These are phyloP conservation scores for Nicotiana paniculata DNA, from an alignment of 257 asterid species.

Conservation along the genomic window DNA sequence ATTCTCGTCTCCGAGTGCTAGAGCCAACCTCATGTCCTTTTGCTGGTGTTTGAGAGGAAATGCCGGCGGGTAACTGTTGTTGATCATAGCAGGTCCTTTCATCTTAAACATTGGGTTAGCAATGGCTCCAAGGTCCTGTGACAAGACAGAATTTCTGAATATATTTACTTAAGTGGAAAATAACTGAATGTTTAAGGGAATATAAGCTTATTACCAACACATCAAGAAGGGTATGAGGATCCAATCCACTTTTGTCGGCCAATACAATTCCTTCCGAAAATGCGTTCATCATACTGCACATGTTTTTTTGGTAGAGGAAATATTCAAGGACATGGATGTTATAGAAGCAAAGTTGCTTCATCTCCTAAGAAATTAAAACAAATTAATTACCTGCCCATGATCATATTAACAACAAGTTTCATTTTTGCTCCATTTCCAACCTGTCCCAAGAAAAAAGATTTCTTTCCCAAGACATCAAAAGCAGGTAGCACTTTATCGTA, in stretches of 20 bases:
- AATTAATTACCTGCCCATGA: conserved; percentile 86
- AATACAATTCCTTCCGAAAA: conserved; percentile 88
- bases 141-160: conserved; percentile 7
- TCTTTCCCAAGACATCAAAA: conserved; percentile 82
- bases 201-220: conserved; percentile 50
- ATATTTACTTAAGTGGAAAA: not conserved
- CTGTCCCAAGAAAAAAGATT: conserved; percentile 74
- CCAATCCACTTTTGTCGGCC: conserved; percentile 89
- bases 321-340: not conserved
- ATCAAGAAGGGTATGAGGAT: conserved; percentile 75
- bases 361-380: not conserved
- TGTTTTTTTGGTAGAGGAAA: not conserved
- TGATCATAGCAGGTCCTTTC: conserved; percentile 87
- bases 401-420: conserved; percentile 98
- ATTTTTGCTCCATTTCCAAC: conserved; percentile 97
- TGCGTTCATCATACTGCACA: conserved; percentile 91
- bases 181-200: not conserved
- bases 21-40: conserved; percentile 96
- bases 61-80: conserved; percentile 67
- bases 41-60: conserved; percentile 97
- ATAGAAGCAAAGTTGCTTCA: not conserved
- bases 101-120: conserved; percentile 94
- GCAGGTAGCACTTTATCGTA: conserved; percentile 71
- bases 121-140: conserved; percentile 87
- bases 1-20: conserved; percentile 88